Conservation (phyloP, 208 protist genomes). For the Leishmania mexicana region DNA sequence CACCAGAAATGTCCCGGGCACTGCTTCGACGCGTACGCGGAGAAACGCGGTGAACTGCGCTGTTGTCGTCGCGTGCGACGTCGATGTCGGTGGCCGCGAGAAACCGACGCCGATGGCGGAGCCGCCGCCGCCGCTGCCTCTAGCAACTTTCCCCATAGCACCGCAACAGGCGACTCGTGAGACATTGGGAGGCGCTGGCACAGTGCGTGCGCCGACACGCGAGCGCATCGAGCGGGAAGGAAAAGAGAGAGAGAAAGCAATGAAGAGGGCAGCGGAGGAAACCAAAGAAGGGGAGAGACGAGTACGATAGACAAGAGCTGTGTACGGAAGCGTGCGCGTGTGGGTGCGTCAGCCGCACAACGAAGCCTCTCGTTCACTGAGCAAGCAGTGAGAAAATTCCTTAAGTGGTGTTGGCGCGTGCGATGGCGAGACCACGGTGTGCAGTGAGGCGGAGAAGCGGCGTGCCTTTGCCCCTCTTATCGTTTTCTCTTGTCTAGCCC, state of each 20-base stretch:
- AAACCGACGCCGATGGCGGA: not conserved
- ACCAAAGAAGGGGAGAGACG: not conserved
- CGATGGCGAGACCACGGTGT: not conserved
- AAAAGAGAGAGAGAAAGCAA: not conserved
- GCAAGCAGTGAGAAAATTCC: not conserved
- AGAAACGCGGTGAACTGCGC: constrained; percentile 1
- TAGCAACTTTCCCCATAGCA: constrained; percentile 28
- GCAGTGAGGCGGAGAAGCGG: not conserved
- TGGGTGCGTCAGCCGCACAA: not conserved
- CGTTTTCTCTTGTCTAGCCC: not conserved
- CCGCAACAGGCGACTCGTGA: constrained; percentile 7
- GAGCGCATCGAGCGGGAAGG: not conserved
- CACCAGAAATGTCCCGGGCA: constrained; percentile 26
- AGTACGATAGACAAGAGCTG: not conserved
- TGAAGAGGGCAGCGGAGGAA: not conserved
- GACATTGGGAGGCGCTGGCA: constrained; percentile 5
- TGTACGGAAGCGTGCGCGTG: not conserved
- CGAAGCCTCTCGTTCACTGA: not conserved
- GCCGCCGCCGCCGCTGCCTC: constrained; percentile 2
- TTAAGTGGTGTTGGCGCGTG: not conserved
- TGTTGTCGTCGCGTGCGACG: not conserved
- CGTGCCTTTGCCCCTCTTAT: not conserved
- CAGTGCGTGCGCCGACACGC: not conserved
- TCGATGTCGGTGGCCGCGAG: not conserved
- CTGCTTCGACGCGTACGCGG: constrained; percentile 24